Evolutionary conservation across 345 rosid genomes (phyloP), one percentile per base, ranked within the genome.

Genomic region (Syzygium aromaticum): DNA sequence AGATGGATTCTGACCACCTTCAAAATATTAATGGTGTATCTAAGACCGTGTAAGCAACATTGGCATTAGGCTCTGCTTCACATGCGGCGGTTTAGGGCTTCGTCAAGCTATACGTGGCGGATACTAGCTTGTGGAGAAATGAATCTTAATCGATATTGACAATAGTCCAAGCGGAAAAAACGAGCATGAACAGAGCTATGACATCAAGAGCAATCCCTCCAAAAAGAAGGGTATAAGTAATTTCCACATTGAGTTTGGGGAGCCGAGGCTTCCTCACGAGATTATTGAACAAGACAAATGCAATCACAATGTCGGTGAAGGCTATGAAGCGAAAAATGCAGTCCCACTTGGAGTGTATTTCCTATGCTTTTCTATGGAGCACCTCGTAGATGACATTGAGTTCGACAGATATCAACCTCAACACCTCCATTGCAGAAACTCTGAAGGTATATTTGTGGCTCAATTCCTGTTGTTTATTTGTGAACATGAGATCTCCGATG

Each of bases 381-480:
- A 33, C 0, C 49, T 73, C 46, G 1, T 73, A 73, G 1, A 73
- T 10, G 46, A 73, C 30, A 19, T 73, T 6, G 4, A 73, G 49
- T 73, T 73, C 25, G 0, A 5, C 1, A 0, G 80, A 73, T 9
- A 73, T 73, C 80, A 73, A 13, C 49, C 25, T 38, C 6, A 73
- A 33, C 0, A 25, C 49, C 19, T 73, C 80, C 80, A 73, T 0
- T 0, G 49, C 13, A 19, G 49, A 73, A 33, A 33, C 5, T 4
- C 2, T 33, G 22, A 1, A 19, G 14, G 17, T 33, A 33, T 33
- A 33, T 17, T 4, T 0, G 12, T 25, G 25, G 25, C 49, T 19
- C 1, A 8, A 0, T 2, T 33, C 0, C 25, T 13, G 7, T 9
- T 73, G 25, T 3, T 17, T 3, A 2, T 0, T 0, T 33, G 49